Percentiles rank a stretch among this genome's conserved stretches.
phyloP scores from a whole-genome alignment of 1,284 basidiomycete species.

The Fomitopsis schrenkii region DNA sequence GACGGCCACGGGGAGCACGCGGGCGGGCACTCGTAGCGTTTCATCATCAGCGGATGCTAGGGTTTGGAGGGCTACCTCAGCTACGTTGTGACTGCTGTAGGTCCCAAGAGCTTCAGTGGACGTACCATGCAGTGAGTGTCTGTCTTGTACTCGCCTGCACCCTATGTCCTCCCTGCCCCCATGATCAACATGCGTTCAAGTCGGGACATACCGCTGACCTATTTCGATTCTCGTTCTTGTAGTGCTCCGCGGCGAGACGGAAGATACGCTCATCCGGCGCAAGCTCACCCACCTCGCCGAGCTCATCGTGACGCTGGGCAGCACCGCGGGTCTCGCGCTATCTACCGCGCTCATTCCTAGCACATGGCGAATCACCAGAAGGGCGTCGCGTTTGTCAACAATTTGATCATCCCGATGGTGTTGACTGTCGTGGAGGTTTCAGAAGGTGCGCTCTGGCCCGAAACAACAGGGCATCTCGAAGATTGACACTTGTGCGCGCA shows the following conservation, averaged over 20 bases:
- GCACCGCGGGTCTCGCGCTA: constrained; percentile 76
- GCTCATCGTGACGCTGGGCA: constrained; percentile 90
- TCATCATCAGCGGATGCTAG: constrained; percentile 89
- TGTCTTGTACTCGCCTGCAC: constrained; percentile 2
- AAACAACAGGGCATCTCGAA: background rate
- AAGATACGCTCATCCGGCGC: constrained; percentile 89
- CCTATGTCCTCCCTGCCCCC: background rate
- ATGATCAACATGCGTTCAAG: background rate
- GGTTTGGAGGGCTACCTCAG: constrained; percentile 93
- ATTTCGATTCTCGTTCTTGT: constrained; percentile 1
- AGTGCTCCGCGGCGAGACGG: constrained; percentile 79
- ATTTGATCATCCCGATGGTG: constrained; percentile 93
- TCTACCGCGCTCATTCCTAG: constrained; percentile 77
- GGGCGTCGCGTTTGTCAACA: constrained; percentile 89
- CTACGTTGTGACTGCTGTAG: constrained; percentile 92
- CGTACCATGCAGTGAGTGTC: constrained; percentile 85
- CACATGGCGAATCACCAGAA: constrained; percentile 72
- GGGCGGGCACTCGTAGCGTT: constrained; percentile 79
- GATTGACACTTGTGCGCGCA: constrained; percentile 21
- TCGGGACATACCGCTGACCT: constrained; percentile 1
- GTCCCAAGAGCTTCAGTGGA: constrained; percentile 91
- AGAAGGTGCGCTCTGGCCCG: constrained; percentile 55
- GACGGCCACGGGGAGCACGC: constrained; percentile 20
- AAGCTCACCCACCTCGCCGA: constrained; percentile 94
- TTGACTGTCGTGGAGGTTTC: constrained; percentile 96